These are phyloP conservation scores for Pyrenophora tritici-repentis DNA, from an alignment of 2,329 filamentous ascomycete species.

Conservation along the genomic window DNA sequence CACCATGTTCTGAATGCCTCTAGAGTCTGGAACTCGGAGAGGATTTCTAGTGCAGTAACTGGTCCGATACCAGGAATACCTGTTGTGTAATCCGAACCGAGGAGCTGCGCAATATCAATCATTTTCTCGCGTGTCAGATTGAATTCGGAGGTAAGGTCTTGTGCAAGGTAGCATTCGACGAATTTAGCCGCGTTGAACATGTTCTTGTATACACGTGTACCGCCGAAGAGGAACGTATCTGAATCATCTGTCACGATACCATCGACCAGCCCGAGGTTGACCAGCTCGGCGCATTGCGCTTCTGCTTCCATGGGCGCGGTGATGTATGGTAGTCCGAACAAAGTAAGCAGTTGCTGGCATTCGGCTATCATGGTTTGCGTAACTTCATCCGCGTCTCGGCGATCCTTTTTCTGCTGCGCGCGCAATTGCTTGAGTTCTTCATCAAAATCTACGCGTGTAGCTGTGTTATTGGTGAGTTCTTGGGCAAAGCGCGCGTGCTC, in stretches of 20 bases:
- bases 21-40: constrained; percentile 83
- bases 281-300: constrained; percentile 93
- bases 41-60: constrained; percentile 90
- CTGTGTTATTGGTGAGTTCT: constrained; percentile 76
- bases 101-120: constrained; percentile 85
- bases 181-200: constrained; percentile 99
- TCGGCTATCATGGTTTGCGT: constrained; percentile 95
- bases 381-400: constrained; percentile 93
- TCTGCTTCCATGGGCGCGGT: constrained; percentile 99
- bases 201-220: constrained; percentile 97
- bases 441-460: constrained; percentile 76
- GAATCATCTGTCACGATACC: constrained; percentile 98
- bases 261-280: constrained; percentile 84
- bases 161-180: constrained; percentile 89
- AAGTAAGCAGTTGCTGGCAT: constrained; percentile 84
- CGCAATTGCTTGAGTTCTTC: constrained; percentile 83
- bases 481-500: constrained; percentile 93
- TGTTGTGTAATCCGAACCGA: constrained; percentile 94
- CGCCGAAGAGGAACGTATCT: constrained; percentile 95
- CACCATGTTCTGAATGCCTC: constrained; percentile 87
- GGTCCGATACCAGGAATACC: constrained; percentile 89
- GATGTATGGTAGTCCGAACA: constrained; percentile 95
- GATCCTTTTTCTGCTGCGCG: constrained; percentile 94
- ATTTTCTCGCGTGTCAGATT: constrained; percentile 84
- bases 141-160: constrained; percentile 86